A percentile compares a stretch with the other conserved stretches of the same genome.
These are phyloP conservation scores for Emericellopsis terricola DNA, from an alignment of 495 filamentous ascomycete genomes.

Conservation along the genomic window DNA sequence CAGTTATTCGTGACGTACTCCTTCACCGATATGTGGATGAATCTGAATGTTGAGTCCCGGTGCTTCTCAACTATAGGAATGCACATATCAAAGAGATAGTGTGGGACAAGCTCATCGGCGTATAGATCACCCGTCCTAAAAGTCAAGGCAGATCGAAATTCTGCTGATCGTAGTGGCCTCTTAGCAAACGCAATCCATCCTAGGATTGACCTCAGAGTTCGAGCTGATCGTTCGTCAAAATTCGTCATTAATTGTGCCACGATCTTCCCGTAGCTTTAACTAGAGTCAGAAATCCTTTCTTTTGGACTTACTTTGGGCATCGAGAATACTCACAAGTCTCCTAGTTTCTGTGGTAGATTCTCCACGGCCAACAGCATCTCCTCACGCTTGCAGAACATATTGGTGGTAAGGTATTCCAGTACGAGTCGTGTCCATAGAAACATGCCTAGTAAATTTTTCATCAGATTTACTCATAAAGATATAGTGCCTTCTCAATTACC, in stretches of 20 bases:
- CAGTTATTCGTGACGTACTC: constrained; percentile 8
- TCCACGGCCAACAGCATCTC: constrained; percentile 10
- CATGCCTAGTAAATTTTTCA: constrained; percentile 10
- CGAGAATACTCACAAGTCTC: constrained; percentile 13
- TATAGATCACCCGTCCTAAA: constrained; percentile 7
- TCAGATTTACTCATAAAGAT: neutral
- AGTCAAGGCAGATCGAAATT: constrained; percentile 13
- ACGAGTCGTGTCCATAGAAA: constrained; percentile 17
- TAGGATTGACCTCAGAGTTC: constrained; percentile 9
- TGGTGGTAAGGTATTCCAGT: constrained; percentile 11
- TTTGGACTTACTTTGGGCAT: neutral
- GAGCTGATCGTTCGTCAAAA: constrained; percentile 10
- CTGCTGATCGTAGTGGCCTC: constrained; percentile 9
- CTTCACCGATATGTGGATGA: constrained; percentile 16
- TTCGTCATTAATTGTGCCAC: constrained; percentile 6
- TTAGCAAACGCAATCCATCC: constrained; percentile 17
- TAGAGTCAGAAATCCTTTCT: neutral
- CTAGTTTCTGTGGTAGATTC: constrained; percentile 7
- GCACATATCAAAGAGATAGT: constrained; percentile 14
- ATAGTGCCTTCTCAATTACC: constrained; percentile 5
- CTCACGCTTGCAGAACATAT: constrained; percentile 11
- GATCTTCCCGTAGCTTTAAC: constrained; percentile 11
- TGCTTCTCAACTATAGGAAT: constrained; percentile 11
- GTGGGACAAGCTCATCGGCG: constrained; percentile 4
- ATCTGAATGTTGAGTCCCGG: constrained; percentile 8